These are phyloP conservation scores for Akebia trifoliata DNA, from an alignment of 164 flowering plant genomes.

Conservation along the genomic window DNA sequence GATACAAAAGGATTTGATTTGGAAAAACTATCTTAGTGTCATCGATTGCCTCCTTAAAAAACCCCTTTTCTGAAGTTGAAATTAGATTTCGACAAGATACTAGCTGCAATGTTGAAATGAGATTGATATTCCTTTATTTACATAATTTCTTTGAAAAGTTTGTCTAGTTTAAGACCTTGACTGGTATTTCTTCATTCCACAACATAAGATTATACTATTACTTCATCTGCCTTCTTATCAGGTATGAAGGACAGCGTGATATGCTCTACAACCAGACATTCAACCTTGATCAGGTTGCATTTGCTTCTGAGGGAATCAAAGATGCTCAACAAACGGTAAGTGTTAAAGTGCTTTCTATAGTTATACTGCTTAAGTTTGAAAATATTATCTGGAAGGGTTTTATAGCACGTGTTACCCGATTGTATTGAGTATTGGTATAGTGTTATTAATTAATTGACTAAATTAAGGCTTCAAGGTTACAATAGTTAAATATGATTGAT, in stretches of 20 bases:
- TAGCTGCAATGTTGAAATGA: too few relatives aligned
- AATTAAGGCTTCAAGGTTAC: too few relatives aligned
- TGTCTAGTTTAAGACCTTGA: neutral
- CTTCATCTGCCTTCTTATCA: slow-evolving; percentile 20
- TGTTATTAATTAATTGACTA: too few relatives aligned
- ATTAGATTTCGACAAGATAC: too few relatives aligned
- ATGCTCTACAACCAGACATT: slow-evolving; percentile 98
- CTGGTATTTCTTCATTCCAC: neutral
- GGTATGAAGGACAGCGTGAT: slow-evolving; percentile 98
- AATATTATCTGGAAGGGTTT: neutral
- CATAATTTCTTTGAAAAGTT: neutral
- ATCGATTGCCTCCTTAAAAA: too few relatives aligned
- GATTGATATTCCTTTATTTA: too few relatives aligned
- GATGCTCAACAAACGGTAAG: slow-evolving; percentile 98
- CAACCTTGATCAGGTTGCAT: slow-evolving; percentile 93
- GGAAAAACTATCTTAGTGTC: too few relatives aligned
- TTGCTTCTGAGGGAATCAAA: slow-evolving; percentile 94
- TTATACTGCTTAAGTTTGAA: neutral
- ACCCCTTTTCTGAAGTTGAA: too few relatives aligned
- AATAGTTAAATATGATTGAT: too few relatives aligned
- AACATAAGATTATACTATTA: neutral
- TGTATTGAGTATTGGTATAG: too few relatives aligned
- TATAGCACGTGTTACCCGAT: too few relatives aligned
- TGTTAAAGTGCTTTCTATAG: slow-evolving; percentile 2
- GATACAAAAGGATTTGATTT: too few relatives aligned